Evolutionary conservation across 352 stramenopile species (phyloP), one percentile per base, ranked within the genome.

Genomic region (Pythium aquatile): DNA sequence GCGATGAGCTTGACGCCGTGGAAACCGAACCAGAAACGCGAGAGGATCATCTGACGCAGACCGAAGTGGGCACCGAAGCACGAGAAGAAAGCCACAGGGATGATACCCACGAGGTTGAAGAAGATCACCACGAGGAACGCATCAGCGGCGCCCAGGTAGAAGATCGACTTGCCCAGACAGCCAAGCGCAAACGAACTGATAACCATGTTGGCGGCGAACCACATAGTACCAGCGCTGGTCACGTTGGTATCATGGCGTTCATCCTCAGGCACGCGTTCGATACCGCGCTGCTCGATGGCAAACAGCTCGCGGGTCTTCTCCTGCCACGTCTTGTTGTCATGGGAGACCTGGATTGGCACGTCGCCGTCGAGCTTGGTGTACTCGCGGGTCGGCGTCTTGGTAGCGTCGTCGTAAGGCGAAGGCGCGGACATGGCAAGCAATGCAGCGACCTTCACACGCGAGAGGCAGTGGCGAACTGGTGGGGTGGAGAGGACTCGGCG

Each of bases 11-110:
- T 75, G 64, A 77, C 69, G 53, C 74, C 74, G 66, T 82, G 60
- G 58, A 55, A 79, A 56, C 74, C 74, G 60, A 76, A 82, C 74
- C 74, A 82, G 72, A 69, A 79, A 48, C 74, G 74, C 53, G 74
- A 82, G 24, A 82, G 55, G n/a, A 82, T 63, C 63, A 82, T 82
- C 67, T 82, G 74, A 11, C 74, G 74, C 60, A 82, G 66, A 1
- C 74, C 74, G 60, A 82, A 82, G 63, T 69, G 62, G 16, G 72
- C 56, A 24, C 74, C 74, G 30, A 82, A 79, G 48, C 72, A 77
- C 51, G 72, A 77, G 63, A 82, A 82, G 72, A 59, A 74, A 63
- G 65, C 74, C 55, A 79, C 72, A 11, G 74, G 74, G n/a, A 82
- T 40, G 33, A 77, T 77, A 30, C 74, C 74, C 3, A 77, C 66